Base-by-base conservation (phyloP, 768 basidiomycete species). In the Agrocybe pediades region DNA sequence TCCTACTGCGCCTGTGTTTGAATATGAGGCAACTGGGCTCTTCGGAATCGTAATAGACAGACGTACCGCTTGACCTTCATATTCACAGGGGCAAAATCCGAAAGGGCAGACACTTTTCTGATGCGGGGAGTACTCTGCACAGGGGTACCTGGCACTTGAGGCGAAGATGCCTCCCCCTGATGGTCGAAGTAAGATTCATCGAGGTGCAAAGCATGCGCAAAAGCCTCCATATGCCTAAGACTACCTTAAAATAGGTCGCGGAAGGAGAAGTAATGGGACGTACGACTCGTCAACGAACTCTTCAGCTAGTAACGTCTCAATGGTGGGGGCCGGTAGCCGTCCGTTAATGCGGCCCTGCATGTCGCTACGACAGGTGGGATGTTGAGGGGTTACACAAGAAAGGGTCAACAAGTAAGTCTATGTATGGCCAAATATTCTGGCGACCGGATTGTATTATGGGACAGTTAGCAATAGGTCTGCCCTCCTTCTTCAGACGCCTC, bases 21-120 rank as follows among this genome's bases (percentile, higher is more conserved):
- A 41, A 8, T 21, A 21, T 24, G 19, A 48, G 20, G 17, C 11
- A 3, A 13, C 9, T 6, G 9, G 2, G 3, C 13, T 20, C 5
- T 19, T 13, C 13, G 15, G 2, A 13, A 16, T 41, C 21, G 20
- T 26, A 8, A 41, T n/a, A 26, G 21, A 20, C 8, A 16, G 13
- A 23, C 29, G 17, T 51, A 92, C 92, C 81, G 84, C 67, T 83
- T 87, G 17, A 98, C 86, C 65, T 78, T 87, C 59, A 92, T 71
- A 66, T 97, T 92, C 21, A 98, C 84, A 0, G 96, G 97, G 5
- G 95, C 92, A 61, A 92, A 94, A 66, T 95, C 93, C 1, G 86
- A 89, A 46, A 92, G 72, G 1, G 92, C 91, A 46, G 89, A 85
- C 6, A 95, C 84, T 71, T 92, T 94, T 64, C 84, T 80, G 20